Evolutionary conservation across 306 rosid genomes (phyloP).

Genomic region (Hippophae gyantsensis): DNA sequence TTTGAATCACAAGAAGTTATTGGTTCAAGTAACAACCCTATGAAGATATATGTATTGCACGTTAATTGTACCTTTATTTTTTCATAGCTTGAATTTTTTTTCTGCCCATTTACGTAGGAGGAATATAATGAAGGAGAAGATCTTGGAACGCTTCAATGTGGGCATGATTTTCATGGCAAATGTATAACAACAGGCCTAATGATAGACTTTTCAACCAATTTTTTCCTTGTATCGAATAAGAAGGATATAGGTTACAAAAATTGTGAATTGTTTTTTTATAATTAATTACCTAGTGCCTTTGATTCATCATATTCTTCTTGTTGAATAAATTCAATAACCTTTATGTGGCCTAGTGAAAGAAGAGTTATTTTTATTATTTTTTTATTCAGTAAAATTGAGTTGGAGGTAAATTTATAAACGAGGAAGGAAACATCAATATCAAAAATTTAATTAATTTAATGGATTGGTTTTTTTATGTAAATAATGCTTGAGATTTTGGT

Average conservation of each 20-base stretch:
- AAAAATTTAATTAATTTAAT: constrained; percentile 33
- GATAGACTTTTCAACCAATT: too few relatives aligned
- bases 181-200: constrained; percentile 25
- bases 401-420: constrained; percentile 32
- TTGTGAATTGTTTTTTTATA: not conserved
- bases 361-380: too few relatives aligned
- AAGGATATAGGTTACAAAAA: constrained; percentile 19
- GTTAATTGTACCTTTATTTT: not conserved
- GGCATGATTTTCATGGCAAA: constrained; percentile 62
- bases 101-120: constrained; percentile 41
- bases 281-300: not conserved
- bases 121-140: constrained; percentile 53
- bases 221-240: too few relatives aligned
- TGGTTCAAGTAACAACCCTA: constrained; percentile 49
- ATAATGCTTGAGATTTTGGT: too few relatives aligned
- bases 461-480: constrained; percentile 18
- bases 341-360: too few relatives aligned
- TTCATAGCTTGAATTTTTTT: constrained; percentile 11
- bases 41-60: not conserved
- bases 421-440: constrained; percentile 24
- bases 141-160: constrained; percentile 72
- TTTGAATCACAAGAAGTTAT: constrained; percentile 48
- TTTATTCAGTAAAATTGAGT: not conserved
- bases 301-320: constrained; percentile 10
- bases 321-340: not conserved